phyloP scores from a whole-genome alignment of 179 eudicot species.

The Monotropa hypopitys region DNA sequence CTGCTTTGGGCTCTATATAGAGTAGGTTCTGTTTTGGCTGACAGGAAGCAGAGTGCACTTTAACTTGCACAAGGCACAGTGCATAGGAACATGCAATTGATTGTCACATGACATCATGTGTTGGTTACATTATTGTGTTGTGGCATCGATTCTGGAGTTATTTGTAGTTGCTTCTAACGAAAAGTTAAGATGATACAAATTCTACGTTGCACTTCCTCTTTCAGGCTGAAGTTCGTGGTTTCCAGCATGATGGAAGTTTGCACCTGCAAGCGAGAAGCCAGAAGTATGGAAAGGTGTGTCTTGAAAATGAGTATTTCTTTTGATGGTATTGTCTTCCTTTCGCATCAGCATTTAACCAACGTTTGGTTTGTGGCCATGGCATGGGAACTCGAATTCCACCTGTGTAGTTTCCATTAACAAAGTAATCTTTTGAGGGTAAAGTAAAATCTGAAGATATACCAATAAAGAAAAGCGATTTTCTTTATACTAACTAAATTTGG shows the following conservation, averaged over 20 bases:
- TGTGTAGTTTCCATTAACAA: not conserved
- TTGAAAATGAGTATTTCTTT: not conserved
- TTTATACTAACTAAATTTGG: not conserved
- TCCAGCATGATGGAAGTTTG: slow-evolving; percentile 73
- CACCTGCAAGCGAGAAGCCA: slow-evolving; percentile 93
- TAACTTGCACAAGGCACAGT: not conserved
- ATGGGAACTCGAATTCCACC: not conserved
- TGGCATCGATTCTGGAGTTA: not conserved
- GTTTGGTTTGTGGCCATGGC: not conserved
- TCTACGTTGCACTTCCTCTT: not conserved
- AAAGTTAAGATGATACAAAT: not conserved
- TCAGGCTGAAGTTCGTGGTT: slow-evolving; percentile 83
- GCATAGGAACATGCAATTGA: not conserved
- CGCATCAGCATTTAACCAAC: not conserved
- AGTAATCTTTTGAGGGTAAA: not conserved
- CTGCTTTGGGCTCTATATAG: not conserved
- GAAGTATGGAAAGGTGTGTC: slow-evolving; percentile 81
- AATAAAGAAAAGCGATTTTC: not conserved
- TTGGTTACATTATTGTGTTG: not conserved
- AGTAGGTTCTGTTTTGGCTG: not conserved
- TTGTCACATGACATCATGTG: not conserved
- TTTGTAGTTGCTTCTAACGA: not conserved
- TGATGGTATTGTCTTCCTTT: not conserved
- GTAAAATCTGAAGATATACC: not conserved
- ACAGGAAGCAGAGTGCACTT: not conserved